These are phyloP conservation scores for Furcasterigmium sp. DNA, from an alignment of 2,329 filamentous ascomycete species.

Conservation along the genomic window DNA sequence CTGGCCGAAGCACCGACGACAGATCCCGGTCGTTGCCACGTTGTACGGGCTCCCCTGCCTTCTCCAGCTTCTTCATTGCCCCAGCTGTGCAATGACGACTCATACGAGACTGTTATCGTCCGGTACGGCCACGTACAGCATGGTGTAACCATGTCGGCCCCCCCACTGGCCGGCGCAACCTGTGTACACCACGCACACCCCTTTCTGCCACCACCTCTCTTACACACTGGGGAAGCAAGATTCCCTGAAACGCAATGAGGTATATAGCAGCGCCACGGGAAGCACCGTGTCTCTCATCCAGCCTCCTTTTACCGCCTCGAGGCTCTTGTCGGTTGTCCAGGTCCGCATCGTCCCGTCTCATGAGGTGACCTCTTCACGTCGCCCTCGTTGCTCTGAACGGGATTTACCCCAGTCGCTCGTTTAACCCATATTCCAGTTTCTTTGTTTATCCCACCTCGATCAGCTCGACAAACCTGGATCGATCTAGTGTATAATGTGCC, in stretches of 20 bases:
- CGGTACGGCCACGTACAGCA: background rate
- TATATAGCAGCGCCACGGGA: background rate
- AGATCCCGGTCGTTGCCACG: background rate
- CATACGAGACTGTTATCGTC: constrained; percentile 1
- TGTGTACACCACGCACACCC: no score
- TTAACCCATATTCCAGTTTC: no score
- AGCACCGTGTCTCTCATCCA: background rate
- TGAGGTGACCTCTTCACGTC: background rate
- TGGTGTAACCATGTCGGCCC: background rate
- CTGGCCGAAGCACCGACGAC: background rate
- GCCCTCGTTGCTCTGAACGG: background rate
- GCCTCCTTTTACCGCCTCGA: background rate
- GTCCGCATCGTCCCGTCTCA: background rate
- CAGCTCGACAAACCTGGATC: background rate
- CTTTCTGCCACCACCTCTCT: no score
- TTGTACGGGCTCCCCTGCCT: no score
- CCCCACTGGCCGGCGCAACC: no score
- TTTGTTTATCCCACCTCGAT: background rate
- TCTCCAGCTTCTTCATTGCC: no score
- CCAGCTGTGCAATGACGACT: no score
- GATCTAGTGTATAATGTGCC: background rate
- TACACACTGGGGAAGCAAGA: no score
- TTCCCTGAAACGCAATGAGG: no score
- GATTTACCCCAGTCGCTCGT: background rate
- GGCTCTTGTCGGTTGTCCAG: background rate